A percentile compares a stretch with the other conserved stretches of the same genome.
These are phyloP conservation scores for Eucalyptus curtisii DNA, from an alignment of 345 rosid species.

Conservation along the genomic window DNA sequence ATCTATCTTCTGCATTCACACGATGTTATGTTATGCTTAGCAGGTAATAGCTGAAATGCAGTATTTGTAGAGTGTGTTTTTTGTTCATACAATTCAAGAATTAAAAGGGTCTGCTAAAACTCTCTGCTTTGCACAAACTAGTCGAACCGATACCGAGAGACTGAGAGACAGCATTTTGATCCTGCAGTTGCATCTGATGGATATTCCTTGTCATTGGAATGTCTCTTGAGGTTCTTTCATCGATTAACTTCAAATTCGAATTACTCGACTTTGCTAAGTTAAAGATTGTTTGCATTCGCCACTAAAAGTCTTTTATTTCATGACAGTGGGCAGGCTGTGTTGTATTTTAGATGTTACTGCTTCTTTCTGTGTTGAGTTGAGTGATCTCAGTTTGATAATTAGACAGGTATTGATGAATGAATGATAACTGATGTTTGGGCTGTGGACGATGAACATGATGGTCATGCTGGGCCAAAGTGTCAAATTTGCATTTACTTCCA, in stretches of 20 bases:
- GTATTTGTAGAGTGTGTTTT: background rate
- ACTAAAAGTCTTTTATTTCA: background rate
- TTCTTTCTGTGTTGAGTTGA: background rate
- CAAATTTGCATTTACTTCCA: background rate
- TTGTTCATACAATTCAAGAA: background rate
- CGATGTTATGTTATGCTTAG: background rate
- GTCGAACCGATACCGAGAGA: background rate
- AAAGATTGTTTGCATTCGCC: background rate
- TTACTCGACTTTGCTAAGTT: background rate
- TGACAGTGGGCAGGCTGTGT: background rate
- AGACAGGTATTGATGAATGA: background rate
- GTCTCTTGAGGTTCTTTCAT: background rate
- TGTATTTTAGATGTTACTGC: background rate
- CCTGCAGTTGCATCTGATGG: background rate
- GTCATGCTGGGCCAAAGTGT: background rate
- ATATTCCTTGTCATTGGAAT: background rate
- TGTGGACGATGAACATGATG: background rate
- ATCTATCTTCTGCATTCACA: background rate
- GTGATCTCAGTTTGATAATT: background rate
- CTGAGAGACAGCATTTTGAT: background rate
- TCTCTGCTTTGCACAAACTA: background rate
- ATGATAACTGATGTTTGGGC: background rate
- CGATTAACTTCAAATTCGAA: background rate
- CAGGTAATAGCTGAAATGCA: background rate
- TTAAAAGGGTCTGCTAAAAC: background rate